Evolutionary conservation across 108 stramenopile species (phyloP).

Genomic region (Nitzschia sp.): DNA sequence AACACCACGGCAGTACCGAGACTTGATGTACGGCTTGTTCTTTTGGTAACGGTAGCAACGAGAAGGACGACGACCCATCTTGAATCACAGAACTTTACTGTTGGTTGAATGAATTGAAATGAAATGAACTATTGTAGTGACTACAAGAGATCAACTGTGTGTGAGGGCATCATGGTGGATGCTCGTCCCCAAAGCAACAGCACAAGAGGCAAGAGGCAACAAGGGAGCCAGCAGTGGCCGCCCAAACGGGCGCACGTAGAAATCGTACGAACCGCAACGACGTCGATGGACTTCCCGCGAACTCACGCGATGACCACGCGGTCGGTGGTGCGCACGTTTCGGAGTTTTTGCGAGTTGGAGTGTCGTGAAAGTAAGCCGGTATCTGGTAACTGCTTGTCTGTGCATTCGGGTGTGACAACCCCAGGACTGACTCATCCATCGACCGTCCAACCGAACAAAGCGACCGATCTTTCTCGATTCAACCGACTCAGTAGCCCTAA

Average conservation of each 20-base stretch:
- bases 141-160: not conserved
- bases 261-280: conserved; percentile 2
- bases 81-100: too few relatives aligned
- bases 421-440: too few relatives aligned
- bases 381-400: not conserved
- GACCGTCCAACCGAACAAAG: too few relatives aligned
- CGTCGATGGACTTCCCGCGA: not conserved
- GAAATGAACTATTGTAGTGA: not conserved
- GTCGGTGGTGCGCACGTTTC: too few relatives aligned
- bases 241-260: not conserved
- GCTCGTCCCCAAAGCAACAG: not conserved
- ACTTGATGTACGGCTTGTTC: conserved; percentile 99
- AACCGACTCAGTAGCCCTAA: too few relatives aligned
- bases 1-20: conserved; percentile 99
- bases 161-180: not conserved
- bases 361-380: not conserved
- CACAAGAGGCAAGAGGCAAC: not conserved
- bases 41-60: conserved; percentile 99
- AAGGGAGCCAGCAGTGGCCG: not conserved
- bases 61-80: conserved; percentile 95
- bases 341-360: not conserved
- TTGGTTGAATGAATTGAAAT: not conserved
- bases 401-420: not conserved
- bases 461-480: too few relatives aligned
- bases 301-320: too few relatives aligned